Base-by-base conservation (phyloP, 2,329 filamentous ascomycete genomes). In the Bipolaris victoriae region DNA sequence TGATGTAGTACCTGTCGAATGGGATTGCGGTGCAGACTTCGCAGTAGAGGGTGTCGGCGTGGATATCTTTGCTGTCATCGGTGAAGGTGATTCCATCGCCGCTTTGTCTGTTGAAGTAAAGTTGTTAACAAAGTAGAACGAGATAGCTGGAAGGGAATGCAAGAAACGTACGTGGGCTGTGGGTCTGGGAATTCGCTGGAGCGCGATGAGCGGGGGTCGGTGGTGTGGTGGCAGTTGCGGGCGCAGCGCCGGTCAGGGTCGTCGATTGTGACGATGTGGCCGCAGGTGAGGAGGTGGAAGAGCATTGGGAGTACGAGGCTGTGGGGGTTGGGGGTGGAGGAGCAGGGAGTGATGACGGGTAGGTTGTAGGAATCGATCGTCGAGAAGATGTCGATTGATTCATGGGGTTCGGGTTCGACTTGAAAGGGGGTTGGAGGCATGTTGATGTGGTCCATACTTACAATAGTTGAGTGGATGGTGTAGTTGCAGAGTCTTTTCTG, bases 211-310 rank as follows among this genome's bases (percentile, higher is more conserved):
- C 29, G 50, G 7, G 35, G 20, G 20, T 20, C 24, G 4, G 40
- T 39, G 11, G 52, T 53, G 31, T 63, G 55, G 5, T 54, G 52
- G 39, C 64, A 68, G 36, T 66, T 67, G 7, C 43, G 45, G 24
- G 46, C 63, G 26, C 64, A 68, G 31, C 55, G 56, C 4, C 41
- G 35, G 41, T 65, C 57, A 1, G n/a, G 1, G 22, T 31, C 47
- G 39, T 60, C 47, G 5, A 67, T 29, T 16, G 29, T 52, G n/a
- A 64, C 55, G 13, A 67, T 47, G 26, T 68, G 66, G 9, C 66
- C 66, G 50, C 64, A 68, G 16, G 26, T n/a, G 15, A 68, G 58
- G 36, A 66, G 52, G 29, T 68, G 66, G 29, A 63, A 57, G 1
- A 46, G 40, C 22, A 31, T 29, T 2, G 39, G 29, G 5, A 37